Base-by-base conservation (phyloP, 352 stramenopile genomes). In the Pythium insidiosum region DNA sequence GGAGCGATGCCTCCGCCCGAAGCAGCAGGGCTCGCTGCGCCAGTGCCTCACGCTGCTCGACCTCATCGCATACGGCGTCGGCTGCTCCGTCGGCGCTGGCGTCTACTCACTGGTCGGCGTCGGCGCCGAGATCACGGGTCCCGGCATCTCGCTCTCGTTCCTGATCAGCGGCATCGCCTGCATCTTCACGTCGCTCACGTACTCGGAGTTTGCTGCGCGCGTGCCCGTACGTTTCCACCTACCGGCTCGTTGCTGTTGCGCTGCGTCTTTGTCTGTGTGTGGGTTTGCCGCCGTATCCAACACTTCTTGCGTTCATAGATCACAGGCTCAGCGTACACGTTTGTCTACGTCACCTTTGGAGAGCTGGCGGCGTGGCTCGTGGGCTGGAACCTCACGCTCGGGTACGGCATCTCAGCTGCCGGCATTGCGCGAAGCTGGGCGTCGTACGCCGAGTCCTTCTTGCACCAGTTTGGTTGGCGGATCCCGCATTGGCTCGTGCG, bases 381-480 rank as follows among this genome's bases (percentile, higher is more conserved):
- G 40, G 88, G 87, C 11, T 96, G 87, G 87, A 96, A 96, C 52
- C 49, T 97, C 24, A 97, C 86, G 37, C 64, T 97, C 15, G 88
- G 89, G 24, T 97, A 97, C 43, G 89, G 88, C 20, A 94, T 97
- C 46, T 94, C 80, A 2, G 85, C 87, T 28, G 79, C 86, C 40
- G 89, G 89, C 19, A 94, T 96, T 43, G 85, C 87, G 16, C 70
- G 89, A 5, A 94, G 80, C 47, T 97, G 89, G 89, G 84, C 81
- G 2, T 78, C 89, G 22, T 97, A 97, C 23, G 61, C 75, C 1
- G 61, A 86, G 21, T 68, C 77, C 35, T 94, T 95, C 48, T 35
- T 93, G 31, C 68, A 88, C 50, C 70, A 92, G 43, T 66, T 84
- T 21, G 70, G 76, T 10, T 35, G 88, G 43, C 44, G 72, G 26